Evolutionary conservation across 164 flowering plant species (phyloP).

Genomic region (Echeveria elegans): DNA sequence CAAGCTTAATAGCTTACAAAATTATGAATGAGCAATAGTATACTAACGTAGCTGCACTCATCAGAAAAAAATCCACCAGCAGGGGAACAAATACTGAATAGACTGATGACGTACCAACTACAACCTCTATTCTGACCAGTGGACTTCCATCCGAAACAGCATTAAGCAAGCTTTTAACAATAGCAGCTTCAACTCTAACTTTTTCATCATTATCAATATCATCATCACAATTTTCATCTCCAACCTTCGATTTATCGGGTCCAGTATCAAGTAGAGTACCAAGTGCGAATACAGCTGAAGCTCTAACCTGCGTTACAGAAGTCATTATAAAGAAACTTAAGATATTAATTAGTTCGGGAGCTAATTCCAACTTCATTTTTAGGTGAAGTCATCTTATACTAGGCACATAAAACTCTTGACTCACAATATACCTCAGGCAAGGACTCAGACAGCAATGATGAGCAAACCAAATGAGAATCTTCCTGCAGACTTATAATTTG

Average conservation of each 20-base stretch:
- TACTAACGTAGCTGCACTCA: not conserved
- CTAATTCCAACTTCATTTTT: not conserved
- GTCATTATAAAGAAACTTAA: not conserved
- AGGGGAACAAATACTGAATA: not conserved
- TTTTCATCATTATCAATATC: slow-evolving; percentile 59
- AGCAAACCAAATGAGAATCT: slow-evolving; percentile 56
- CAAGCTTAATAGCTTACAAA: not conserved
- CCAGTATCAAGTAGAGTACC: slow-evolving; percentile 82
- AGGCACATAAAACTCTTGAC: not conserved
- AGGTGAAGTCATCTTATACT: not conserved
- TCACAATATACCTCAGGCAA: slow-evolving; percentile 73
- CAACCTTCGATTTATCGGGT: slow-evolving; percentile 58
- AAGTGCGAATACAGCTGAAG: slow-evolving; percentile 84
- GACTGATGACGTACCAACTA: slow-evolving; percentile 58
- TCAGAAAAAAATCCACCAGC: not conserved
- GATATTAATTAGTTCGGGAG: not conserved
- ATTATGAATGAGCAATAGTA: not conserved
- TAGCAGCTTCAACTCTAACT: slow-evolving; percentile 55
- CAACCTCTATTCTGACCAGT: slow-evolving; percentile 86
- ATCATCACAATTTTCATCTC: slow-evolving; percentile 84
- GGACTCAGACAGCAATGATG: slow-evolving; percentile 64
- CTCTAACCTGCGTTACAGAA: slow-evolving; percentile 63
- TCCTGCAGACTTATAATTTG: slow-evolving; percentile 66
- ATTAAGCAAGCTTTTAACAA: slow-evolving; percentile 63
- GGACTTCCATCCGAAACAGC: slow-evolving; percentile 95